Evolutionary conservation across 768 basidiomycete genomes (phyloP).

Genomic region (Auricularia auricula-judae): DNA sequence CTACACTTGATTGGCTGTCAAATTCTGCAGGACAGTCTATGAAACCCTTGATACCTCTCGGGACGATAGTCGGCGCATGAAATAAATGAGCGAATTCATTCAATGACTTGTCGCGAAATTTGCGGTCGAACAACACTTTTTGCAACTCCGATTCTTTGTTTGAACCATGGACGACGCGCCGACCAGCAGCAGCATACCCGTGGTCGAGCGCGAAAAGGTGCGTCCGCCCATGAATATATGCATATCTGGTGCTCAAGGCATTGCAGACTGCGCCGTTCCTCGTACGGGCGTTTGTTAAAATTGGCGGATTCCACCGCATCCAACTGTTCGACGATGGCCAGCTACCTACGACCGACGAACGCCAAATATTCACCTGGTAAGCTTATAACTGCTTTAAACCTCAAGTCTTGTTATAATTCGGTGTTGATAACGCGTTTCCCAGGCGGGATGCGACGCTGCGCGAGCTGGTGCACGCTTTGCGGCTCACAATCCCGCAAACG

Average conservation of each 20-base stretch:
- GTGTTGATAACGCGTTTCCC: neutral
- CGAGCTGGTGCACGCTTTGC: slow-evolving; percentile 68
- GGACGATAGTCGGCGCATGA: too few species aligned
- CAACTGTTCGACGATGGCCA: slow-evolving; percentile 67
- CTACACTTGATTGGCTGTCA: too few species aligned
- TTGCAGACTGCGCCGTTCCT: slow-evolving; percentile 71
- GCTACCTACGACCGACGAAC: slow-evolving; percentile 69
- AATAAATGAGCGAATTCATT: too few species aligned
- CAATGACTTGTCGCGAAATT: too few species aligned
- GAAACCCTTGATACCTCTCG: too few species aligned
- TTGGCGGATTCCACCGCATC: slow-evolving; percentile 65
- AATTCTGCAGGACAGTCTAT: too few species aligned
- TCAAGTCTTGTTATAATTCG: neutral
- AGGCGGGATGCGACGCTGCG: slow-evolving; percentile 79
- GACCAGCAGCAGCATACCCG: slow-evolving; percentile 14
- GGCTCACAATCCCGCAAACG: slow-evolving; percentile 54
- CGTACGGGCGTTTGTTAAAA: slow-evolving; percentile 72
- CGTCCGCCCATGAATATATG: neutral
- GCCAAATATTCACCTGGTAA: slow-evolving; percentile 74
- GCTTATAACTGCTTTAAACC: slow-evolving; percentile 7
- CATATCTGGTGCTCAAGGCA: neutral
- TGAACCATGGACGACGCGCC: neutral
- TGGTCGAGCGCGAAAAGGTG: slow-evolving; percentile 52
- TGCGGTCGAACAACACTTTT: too few species aligned
- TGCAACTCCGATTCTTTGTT: too few species aligned